Percentiles rank a stretch among this genome's conserved stretches.
Conservation (phyloP, 148 eudicot species). For the Persicaria tinctoria region DNA sequence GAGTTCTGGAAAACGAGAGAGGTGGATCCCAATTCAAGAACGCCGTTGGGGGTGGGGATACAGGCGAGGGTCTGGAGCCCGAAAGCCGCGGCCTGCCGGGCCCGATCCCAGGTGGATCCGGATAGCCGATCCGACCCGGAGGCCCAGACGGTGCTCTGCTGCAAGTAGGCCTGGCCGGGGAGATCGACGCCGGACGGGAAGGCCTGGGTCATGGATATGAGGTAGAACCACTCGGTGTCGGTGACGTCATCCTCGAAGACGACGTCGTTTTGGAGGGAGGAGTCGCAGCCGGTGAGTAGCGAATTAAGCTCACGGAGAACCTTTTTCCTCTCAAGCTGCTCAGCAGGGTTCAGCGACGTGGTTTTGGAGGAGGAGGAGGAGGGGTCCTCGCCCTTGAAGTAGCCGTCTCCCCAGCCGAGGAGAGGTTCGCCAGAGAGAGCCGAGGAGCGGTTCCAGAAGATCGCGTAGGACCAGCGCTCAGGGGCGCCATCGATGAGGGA, state of each 20-base stretch:
- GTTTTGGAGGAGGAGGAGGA: not conserved
- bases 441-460: slow-evolving; percentile 65
- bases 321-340: slow-evolving; percentile 64
- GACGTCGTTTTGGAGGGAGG: slow-evolving; percentile 10
- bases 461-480: slow-evolving; percentile 76
- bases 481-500: slow-evolving; percentile 43
- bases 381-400: slow-evolving; percentile 55
- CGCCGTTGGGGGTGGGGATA: not conserved
- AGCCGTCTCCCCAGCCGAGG: slow-evolving; percentile 84
- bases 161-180: slow-evolving; percentile 40
- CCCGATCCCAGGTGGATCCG: not conserved
- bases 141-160: not conserved
- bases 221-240: slow-evolving; percentile 75
- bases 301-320: slow-evolving; percentile 76
- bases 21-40: not conserved
- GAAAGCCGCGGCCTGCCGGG: not conserved
- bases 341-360: slow-evolving; percentile 20
- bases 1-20: not conserved
- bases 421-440: slow-evolving; percentile 25
- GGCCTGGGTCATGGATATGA: slow-evolving; percentile 67
- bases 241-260: slow-evolving; percentile 62
- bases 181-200: slow-evolving; percentile 47
- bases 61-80: not conserved
- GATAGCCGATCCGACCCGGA: not conserved
- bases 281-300: slow-evolving; percentile 31